Evolutionary conservation across 2,329 filamentous ascomycete species (phyloP).

Genomic region (Penicillium sp.): DNA sequence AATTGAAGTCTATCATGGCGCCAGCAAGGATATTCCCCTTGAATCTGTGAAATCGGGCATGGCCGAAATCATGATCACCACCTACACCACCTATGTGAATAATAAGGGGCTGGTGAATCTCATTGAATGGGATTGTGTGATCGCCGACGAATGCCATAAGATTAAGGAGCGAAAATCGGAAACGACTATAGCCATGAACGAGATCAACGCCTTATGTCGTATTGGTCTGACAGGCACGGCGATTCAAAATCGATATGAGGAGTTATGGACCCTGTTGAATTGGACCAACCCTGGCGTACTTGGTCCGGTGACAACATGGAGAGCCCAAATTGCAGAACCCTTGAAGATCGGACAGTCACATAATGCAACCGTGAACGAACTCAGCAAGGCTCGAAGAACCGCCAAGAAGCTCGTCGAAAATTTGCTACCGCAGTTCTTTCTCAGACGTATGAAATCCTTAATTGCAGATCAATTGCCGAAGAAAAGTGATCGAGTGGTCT

Average conservation of each 20-base stretch:
- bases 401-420: constrained; percentile 84
- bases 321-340: constrained; percentile 72
- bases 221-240: constrained; percentile 94
- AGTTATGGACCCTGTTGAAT: constrained; percentile 92
- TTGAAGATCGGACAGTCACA: constrained; percentile 88
- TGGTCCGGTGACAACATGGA: constrained; percentile 73
- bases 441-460: constrained; percentile 87
- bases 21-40: constrained; percentile 67
- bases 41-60: constrained; percentile 72
- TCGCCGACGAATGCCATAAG: constrained; percentile 90
- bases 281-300: constrained; percentile 87
- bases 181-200: constrained; percentile 82
- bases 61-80: constrained; percentile 90
- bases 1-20: constrained; percentile 78
- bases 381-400: constrained; percentile 77
- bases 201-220: constrained; percentile 86
- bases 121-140: constrained; percentile 87
- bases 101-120: constrained; percentile 78
- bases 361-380: constrained; percentile 79
- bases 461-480: constrained; percentile 92
- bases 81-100: constrained; percentile 82
- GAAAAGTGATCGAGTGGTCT: constrained; percentile 92
- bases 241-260: constrained; percentile 97
- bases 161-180: constrained; percentile 79
- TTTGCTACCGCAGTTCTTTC: constrained; percentile 83